Base-by-base conservation (phyloP, 2,329 filamentous ascomycete species). In the Colletotrichum cuscutae region DNA sequence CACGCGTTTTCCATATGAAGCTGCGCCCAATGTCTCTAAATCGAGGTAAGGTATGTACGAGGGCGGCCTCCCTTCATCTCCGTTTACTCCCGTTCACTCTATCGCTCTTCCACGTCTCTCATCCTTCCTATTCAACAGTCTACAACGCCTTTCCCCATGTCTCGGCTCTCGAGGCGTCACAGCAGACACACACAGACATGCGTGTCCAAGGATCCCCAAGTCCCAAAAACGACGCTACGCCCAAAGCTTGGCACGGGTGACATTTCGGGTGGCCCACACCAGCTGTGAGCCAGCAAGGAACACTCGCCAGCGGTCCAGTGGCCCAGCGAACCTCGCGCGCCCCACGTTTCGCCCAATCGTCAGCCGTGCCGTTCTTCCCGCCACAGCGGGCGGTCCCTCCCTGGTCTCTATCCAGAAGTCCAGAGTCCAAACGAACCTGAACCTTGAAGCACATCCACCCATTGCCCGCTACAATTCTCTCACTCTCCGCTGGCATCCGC, bases 171-270 rank as follows among this genome's bases (percentile, higher is more conserved):
- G 19, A 49, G 42, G 19, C 42, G 15, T 49, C 42, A 22, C 42
- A 22, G 19, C 42, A 49, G 8, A 49, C 42, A 49, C 42, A 46
- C 42, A 49, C 42, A 49, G 4, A 49, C 42, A 49, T 49, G 42
- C 42, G 42, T 4, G 19, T 56, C 53, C 24, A 24, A 24, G 26
- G 53, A 28, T 56, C 22, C 67, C 67, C 71, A 73, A 67, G 71
- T 73, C 71, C 49, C 42, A 62, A 22, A 67, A 49, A 58, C 63
- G 30, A 46, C 69, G 54, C 70, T 67, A 49, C 66, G 61, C 26
- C 54, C 24, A 73, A 73, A 73, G 71, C 71, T 73, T 73, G 61
- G 71, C 71, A 65, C 60, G 56, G 71, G 60, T 65, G 66, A 64
- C 65, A 69, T 26, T n/a, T 59, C 58, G 58, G 58, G 53, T 46